These are phyloP conservation scores for Polytrichum commune DNA, from an alignment of 225 moss, liverwort and hornwort species.

Conservation along the genomic window DNA sequence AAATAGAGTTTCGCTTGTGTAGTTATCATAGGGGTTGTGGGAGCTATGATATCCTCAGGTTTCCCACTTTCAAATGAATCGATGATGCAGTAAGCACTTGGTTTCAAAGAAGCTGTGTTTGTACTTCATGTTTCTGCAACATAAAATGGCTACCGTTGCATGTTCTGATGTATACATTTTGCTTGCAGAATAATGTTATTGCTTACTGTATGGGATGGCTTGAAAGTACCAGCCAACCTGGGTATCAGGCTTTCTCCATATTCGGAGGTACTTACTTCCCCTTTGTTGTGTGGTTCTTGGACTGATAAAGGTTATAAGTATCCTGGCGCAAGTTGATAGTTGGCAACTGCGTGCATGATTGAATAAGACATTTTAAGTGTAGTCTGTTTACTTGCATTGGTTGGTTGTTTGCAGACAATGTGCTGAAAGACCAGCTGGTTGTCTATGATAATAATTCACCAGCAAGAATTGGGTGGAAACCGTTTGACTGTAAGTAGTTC, in stretches of 20 bases:
- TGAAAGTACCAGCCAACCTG: slow-evolving; percentile 36
- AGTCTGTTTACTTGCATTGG: not conserved
- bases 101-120: not conserved
- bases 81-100: not conserved
- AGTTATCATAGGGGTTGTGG: not conserved
- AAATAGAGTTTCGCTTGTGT: not conserved
- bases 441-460: slow-evolving; percentile 38
- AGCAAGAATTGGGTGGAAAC: slow-evolving; percentile 41
- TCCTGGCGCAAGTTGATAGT: too few relatives aligned
- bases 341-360: not conserved
- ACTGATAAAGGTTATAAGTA: too few relatives aligned
- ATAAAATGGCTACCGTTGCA: not conserved
- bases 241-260: slow-evolving; percentile 37
- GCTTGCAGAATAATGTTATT: slow-evolving; percentile 35
- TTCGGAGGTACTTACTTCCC: slow-evolving; percentile 37
- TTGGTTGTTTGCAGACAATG: slow-evolving; percentile 31
- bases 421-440: slow-evolving; percentile 58
- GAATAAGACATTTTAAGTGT: not conserved
- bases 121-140: not conserved
- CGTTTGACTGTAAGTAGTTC: slow-evolving; percentile 43
- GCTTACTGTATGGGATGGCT: slow-evolving; percentile 56
- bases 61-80: not conserved
- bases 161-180: not conserved
- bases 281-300: too few relatives aligned
- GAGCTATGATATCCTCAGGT: not conserved